Evolutionary conservation across 2,329 filamentous ascomycete species (phyloP).

Genomic region (Diplodia seriata): DNA sequence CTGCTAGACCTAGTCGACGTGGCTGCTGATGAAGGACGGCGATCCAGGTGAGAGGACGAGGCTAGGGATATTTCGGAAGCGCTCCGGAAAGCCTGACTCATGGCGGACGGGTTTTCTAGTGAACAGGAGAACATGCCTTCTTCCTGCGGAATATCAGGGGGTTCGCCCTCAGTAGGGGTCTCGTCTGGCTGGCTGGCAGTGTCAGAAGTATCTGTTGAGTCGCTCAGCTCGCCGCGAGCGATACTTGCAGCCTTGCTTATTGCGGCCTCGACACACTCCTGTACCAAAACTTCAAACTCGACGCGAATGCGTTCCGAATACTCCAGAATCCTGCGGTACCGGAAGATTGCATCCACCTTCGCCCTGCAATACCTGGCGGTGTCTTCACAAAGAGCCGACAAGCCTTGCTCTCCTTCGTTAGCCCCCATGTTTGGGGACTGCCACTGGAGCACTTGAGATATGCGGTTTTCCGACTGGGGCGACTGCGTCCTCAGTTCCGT

Average conservation of each 20-base stretch:
- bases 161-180: constrained; percentile 41
- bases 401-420: constrained; percentile 88
- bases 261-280: constrained; percentile 93
- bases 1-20: constrained; percentile 87
- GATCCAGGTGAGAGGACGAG: constrained; percentile 50
- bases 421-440: constrained; percentile 88
- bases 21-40: constrained; percentile 66
- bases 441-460: constrained; percentile 95
- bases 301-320: constrained; percentile 95
- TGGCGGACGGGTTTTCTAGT: constrained; percentile 63
- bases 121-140: constrained; percentile 67
- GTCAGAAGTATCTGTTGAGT: constrained; percentile 62
- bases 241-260: constrained; percentile 88
- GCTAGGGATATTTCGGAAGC: constrained; percentile 57
- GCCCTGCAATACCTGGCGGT: constrained; percentile 83
- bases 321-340: constrained; percentile 90
- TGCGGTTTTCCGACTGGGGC: constrained; percentile 92
- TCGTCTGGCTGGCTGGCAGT: constrained; percentile 35
- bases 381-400: constrained; percentile 86
- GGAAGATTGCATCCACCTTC: constrained; percentile 92
- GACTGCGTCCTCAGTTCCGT: constrained; percentile 91
- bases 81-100: constrained; percentile 63
- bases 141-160: constrained; percentile 52
- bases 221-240: constrained; percentile 81
- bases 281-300: constrained; percentile 89